These are phyloP conservation scores for Rubus parviflorus DNA, from an alignment of 306 rosid species.

Conservation along the genomic window DNA sequence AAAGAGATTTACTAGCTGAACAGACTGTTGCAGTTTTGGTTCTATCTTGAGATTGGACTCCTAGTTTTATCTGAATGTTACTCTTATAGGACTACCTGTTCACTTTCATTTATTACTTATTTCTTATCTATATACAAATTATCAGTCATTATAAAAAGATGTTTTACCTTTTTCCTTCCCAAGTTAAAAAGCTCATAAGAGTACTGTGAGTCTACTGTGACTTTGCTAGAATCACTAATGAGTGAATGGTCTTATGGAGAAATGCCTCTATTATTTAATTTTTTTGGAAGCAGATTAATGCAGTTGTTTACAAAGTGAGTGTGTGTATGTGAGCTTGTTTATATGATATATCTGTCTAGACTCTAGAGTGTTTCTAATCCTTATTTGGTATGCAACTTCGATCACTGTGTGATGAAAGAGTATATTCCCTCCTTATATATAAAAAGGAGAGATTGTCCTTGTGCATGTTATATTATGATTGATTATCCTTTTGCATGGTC, in stretches of 20 bases:
- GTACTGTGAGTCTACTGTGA: too few species aligned
- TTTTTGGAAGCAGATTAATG: neutral
- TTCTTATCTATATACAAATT: too few species aligned
- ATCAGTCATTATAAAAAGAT: too few species aligned
- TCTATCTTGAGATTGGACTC: neutral
- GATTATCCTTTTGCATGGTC: neutral
- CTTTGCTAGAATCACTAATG: too few species aligned
- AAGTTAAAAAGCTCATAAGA: too few species aligned
- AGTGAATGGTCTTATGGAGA: neutral
- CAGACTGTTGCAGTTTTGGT: neutral
- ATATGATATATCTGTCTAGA: neutral
- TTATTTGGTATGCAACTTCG: neutral
- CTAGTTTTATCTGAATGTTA: neutral
- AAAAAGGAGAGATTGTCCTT: neutral
- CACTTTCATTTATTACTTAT: too few species aligned
- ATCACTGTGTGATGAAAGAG: neutral
- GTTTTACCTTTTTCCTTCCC: too few species aligned
- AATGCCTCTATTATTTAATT: neutral
- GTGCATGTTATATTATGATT: too few species aligned
- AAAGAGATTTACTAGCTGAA: slow-evolving; percentile 5
- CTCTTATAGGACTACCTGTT: neutral
- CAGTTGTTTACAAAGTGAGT: neutral
- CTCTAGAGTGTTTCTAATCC: neutral
- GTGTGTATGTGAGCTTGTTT: neutral
- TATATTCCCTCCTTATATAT: neutral